phyloP scores from a whole-genome alignment of 805 yeast species.

The Wickerhamiella australiensis region DNA sequence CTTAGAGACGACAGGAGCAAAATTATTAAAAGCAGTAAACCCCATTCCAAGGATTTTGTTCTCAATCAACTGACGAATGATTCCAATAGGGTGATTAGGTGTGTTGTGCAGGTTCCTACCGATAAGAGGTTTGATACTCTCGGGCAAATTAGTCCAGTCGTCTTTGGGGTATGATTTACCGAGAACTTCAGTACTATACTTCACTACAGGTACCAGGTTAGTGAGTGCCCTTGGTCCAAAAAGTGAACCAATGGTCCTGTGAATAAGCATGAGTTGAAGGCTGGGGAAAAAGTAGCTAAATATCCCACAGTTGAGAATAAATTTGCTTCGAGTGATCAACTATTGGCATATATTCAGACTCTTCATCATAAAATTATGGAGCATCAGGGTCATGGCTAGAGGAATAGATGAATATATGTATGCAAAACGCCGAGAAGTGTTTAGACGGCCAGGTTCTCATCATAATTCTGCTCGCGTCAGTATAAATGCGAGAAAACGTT shows the following conservation, averaged over 20 bases:
- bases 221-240: not conserved
- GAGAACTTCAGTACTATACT: slow-evolving; percentile 27
- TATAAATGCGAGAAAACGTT: too few species aligned
- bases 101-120: slow-evolving; percentile 63
- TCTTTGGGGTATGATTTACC: slow-evolving; percentile 49
- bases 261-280: not conserved
- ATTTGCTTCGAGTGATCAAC: too few species aligned
- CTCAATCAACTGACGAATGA: slow-evolving; percentile 63
- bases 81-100: slow-evolving; percentile 80
- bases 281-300: too few species aligned
- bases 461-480: too few species aligned
- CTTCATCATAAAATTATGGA: too few species aligned
- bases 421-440: too few species aligned
- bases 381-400: too few species aligned
- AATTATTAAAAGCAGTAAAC: slow-evolving; percentile 59
- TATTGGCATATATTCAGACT: too few species aligned
- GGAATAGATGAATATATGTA: too few species aligned
- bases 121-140: slow-evolving; percentile 53
- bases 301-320: too few species aligned
- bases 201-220: not conserved
- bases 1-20: slow-evolving; percentile 71
- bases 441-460: too few species aligned
- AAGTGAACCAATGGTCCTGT: not conserved
- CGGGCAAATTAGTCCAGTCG: slow-evolving; percentile 77
- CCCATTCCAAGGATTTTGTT: slow-evolving; percentile 51